Evolutionary conservation across 2,329 filamentous ascomycete genomes (phyloP).

Genomic region (Curvularia spicifera): DNA sequence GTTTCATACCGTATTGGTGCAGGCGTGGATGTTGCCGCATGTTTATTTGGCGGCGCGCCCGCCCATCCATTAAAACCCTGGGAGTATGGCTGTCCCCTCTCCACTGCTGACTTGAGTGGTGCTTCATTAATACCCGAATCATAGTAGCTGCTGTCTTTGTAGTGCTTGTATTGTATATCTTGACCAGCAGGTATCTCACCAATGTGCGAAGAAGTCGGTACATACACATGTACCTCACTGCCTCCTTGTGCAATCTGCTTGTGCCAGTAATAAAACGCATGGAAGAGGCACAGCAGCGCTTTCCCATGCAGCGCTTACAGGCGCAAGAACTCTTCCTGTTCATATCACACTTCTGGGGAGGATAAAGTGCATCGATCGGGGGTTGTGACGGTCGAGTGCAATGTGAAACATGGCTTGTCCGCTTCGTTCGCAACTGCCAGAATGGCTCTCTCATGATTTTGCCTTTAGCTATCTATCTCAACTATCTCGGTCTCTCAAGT

Average conservation of each 20-base stretch:
- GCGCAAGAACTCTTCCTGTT: background rate
- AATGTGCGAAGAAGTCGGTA: background rate
- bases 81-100: too few relatives aligned
- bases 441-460: background rate
- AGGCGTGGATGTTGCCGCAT: too few relatives aligned
- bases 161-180: too few relatives aligned
- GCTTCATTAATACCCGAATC: too few relatives aligned
- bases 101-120: too few relatives aligned
- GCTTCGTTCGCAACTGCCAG: background rate
- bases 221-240: background rate
- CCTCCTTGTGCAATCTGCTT: background rate
- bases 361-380: background rate
- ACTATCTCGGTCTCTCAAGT: background rate
- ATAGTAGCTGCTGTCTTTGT: too few relatives aligned
- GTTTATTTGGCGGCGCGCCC: too few relatives aligned
- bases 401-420: background rate
- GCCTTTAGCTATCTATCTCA: background rate
- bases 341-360: background rate
- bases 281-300: background rate
- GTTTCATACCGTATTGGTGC: too few relatives aligned
- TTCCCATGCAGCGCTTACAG: background rate
- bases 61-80: too few relatives aligned
- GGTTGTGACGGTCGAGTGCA: background rate
- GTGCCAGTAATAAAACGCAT: background rate
- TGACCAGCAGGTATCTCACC: too few relatives aligned